Evolutionary conservation across 495 filamentous ascomycete species (phyloP), one percentile per base, ranked within the genome.

Genomic region (Durotheca rogersii): DNA sequence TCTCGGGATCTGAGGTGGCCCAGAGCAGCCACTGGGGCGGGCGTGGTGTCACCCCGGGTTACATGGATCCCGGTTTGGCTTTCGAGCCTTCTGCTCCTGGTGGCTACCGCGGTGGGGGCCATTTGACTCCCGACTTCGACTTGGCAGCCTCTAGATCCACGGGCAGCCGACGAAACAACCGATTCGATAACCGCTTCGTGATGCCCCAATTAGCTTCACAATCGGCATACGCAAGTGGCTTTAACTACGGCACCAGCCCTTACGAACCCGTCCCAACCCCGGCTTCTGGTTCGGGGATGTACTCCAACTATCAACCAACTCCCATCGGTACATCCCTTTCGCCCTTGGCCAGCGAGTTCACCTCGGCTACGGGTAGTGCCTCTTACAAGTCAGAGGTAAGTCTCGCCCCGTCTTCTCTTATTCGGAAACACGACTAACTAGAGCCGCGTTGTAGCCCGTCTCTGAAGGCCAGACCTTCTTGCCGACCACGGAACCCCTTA

Each of bases 401-500:
- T 65, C 17, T 4, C 18, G 35, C 42, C 19, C 33, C 20, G 15
- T 16, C 38, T 25, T 10, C 11, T 23, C 12, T 33, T 25, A 3
- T 21, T n/a, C n/a, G n/a, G 7, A 9, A 2, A 19, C 15, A 2
- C 37, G 6, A 20, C 52, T 65, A 47, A 64, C 47, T 15, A 16
- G 34, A 4, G 51, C 31, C 23, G 25, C 9, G 1, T 36, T 44
- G 25, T 19, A 81, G 77, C 53, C 70, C 19, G 31, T 70, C 53
- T 68, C 74, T 3, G 76, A 82, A 35, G 81, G 81, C 33, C 85
- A 86, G 57, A 91, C 88, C 0, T 96, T 93, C 60, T 66, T 97
- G 16, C 84, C 89, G 6, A 84, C 92, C 0, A 84, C 85, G 15
- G 94, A 97, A 66, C 94, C 93, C n/a, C 77, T 96, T 34, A 98